Base-by-base conservation (phyloP, 176 grass and related monocot species). In the Rhynchospora tenuis region DNA sequence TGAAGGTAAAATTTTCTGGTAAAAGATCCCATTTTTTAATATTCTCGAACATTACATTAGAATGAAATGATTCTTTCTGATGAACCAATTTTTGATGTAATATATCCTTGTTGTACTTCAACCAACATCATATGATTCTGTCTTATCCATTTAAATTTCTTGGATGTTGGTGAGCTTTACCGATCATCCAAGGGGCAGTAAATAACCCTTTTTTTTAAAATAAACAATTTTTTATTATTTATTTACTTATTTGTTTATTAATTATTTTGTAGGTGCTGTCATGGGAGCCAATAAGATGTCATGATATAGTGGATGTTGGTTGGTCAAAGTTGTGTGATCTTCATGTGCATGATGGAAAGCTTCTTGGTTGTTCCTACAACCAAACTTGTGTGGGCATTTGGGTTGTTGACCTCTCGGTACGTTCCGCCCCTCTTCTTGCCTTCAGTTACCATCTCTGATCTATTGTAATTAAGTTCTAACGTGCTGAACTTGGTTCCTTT, bases 281-380 rank as follows among this genome's bases (percentile, higher is more conserved):
- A 65, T 98, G 95, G 95, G 95, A 98, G 88, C 95, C 92, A 20
- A 74, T 91, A 75, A 83, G 87, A 87, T 98, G 86, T 67, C 89
- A 95, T 87, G 92, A 93, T 91, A 63, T 85, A 7, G 86, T 95
- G 65, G 88, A 95, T 82, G 88, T 95, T 60, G 89, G 92, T 14
- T 98, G 95, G 95, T 93, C 92, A 17, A 98, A 88, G 73, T 88
- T 98, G 72, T 90, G 85, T 55, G 91, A 98, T 87, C 78, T 98
- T 84, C 94, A 88, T 87, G 85, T 94, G 59, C 92, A 93, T 22
- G 92, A 93, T 46, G 88, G 88, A 73, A 98, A 98, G 85, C 92
- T 98, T 87, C 92, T 98, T 56, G 92, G 95, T 78, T 98, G 95
- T 71, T 98, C 95, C 17, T 98, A 90, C 73, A 95, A 90, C 84